Conservation (phyloP, 768 basidiomycete genomes). For the Tricholoma terreum region DNA sequence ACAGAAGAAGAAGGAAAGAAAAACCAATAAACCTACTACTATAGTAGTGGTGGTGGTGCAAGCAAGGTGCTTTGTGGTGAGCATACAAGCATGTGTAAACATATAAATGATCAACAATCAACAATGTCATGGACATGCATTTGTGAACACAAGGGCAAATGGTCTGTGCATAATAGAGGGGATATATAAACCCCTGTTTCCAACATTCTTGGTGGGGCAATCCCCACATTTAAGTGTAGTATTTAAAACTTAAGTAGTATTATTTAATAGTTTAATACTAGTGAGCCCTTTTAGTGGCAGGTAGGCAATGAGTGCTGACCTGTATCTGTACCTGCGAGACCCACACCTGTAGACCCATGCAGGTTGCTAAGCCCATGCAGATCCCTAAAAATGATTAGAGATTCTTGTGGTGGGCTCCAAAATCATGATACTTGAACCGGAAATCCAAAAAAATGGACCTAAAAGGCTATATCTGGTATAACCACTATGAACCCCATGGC, state of each 20-base stretch:
- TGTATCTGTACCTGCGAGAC: not conserved
- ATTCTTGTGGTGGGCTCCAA: too few species aligned
- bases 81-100: too few species aligned
- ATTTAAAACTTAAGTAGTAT: not conserved
- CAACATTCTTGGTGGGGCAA: not conserved
- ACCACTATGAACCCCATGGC: too few species aligned
- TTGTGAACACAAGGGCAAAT: not conserved
- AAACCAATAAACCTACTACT: too few species aligned
- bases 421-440: too few species aligned
- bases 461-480: too few species aligned
- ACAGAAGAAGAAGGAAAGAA: too few species aligned
- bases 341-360: not conserved
- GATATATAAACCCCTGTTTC: too few species aligned
- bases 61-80: not conserved
- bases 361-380: too few species aligned
- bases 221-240: not conserved
- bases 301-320: not conserved
- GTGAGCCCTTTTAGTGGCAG: not conserved
- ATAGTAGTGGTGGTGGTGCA: not conserved
- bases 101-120: too few species aligned
- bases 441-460: too few species aligned
- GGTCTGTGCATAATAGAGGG: not conserved
- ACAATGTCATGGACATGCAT: not conserved
- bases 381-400: too few species aligned
- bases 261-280: not conserved